Conservation (phyloP, 108 stramenopile genomes). For the Schizochytrium sp. region DNA sequence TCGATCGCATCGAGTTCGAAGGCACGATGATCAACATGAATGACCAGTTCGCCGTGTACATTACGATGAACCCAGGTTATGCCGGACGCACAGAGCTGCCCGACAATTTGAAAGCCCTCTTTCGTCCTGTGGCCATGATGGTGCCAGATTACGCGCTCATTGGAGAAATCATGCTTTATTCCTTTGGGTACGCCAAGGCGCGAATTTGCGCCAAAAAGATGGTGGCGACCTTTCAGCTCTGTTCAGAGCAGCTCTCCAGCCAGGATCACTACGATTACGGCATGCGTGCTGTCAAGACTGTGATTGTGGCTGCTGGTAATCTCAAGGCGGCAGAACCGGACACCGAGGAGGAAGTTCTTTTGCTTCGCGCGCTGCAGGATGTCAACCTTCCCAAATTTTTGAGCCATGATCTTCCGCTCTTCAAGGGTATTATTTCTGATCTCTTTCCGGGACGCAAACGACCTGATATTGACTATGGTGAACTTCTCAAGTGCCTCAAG, state of each 20-base stretch:
- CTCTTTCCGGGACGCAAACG: slow-evolving; percentile 52
- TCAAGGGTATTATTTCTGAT: slow-evolving; percentile 56
- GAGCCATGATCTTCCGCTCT: slow-evolving; percentile 59
- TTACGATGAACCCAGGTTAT: slow-evolving; percentile 68
- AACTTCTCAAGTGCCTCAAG: slow-evolving; percentile 36
- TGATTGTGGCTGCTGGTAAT: slow-evolving; percentile 47
- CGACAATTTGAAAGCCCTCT: slow-evolving; percentile 48
- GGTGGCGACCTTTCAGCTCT: slow-evolving; percentile 65
- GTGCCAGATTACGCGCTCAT: slow-evolving; percentile 68
- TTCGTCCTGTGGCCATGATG: slow-evolving; percentile 68
- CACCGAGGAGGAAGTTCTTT: slow-evolving; percentile 39
- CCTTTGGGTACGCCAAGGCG: slow-evolving; percentile 47
- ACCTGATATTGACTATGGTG: slow-evolving; percentile 55
- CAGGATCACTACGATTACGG: slow-evolving; percentile 68
- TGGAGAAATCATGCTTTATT: slow-evolving; percentile 60
- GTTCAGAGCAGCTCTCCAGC: slow-evolving; percentile 59
- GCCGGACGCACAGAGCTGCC: slow-evolving; percentile 46
- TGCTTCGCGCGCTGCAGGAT: slow-evolving; percentile 49
- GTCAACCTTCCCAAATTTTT: slow-evolving; percentile 63
- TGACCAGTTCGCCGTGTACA: slow-evolving; percentile 51
- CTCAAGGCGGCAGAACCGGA: slow-evolving; percentile 45
- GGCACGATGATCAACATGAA: slow-evolving; percentile 43
- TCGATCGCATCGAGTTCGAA: slow-evolving; percentile 35
- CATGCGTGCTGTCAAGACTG: slow-evolving; percentile 60
- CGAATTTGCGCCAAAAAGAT: slow-evolving; percentile 37